Evolutionary conservation across 2,329 filamentous ascomycete species (phyloP), one percentile per base, ranked within the genome.

Genomic region (Verticillium klebahnii): DNA sequence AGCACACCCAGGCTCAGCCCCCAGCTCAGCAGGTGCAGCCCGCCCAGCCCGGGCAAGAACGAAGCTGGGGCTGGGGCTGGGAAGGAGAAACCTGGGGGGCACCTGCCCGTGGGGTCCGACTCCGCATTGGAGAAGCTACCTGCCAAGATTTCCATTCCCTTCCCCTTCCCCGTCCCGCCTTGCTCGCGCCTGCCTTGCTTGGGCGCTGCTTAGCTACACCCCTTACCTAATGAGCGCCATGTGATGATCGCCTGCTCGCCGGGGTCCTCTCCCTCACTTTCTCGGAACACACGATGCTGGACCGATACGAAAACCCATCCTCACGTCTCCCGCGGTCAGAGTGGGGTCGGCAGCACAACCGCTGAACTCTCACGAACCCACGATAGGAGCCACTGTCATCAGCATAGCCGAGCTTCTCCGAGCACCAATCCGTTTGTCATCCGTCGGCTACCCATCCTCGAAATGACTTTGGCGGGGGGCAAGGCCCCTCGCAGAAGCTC

Each of bases 91-190:
- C 64, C 61, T 64, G 62, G 64, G 64, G 62, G 63, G 40, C 25
- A 23, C 34, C 63, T 59, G 64, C 61, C 57, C 64, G 62, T 66
- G 66, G 66, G 64, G 68, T 67, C 67, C 69, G 67, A 71, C 74
- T 76, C 74, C 74, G 75, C 75, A 77, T 75, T 74, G 72, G 71
- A 75, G 73, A 74, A 74, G 66, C 34, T 50, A n/a, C 45, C 45
- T 50, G 45, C 45, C 45, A 50, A 50, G 45, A 25, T 50, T 50
- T 61, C n/a, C 57, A 61, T 58, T 52, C n/a, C 58, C 61, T 58
- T 52, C 14, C 55, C 37, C 56, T 58, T 39, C 36, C 50, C 45
- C n/a, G 9, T 36, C 36, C 14, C 57, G 37, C 45, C 60, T 40
- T 17, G 17, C 45, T 23, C 17, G 8, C 19, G 45, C 45, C 45